Evolutionary conservation across 2,329 filamentous ascomycete species (phyloP), one percentile per base, ranked within the genome.

Genomic region (Phialemonium atrogriseum): DNA sequence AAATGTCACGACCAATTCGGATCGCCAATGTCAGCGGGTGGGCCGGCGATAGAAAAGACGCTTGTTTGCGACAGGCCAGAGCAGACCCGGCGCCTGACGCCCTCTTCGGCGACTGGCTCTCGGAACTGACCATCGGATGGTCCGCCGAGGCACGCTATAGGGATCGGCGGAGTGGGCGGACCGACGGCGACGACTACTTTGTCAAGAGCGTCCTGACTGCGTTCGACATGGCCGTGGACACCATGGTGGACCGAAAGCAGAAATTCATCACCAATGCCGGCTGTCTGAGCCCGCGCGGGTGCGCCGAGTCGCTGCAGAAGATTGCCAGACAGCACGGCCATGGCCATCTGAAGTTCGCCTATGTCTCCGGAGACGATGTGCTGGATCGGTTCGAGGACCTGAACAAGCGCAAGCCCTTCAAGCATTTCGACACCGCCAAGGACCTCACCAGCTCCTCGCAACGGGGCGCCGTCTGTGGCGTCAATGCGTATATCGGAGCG

Each of bases 401-500:
- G 16, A 17, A 39, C 19, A n/a, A 26, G 20, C 41, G 39, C 29
- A 26, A 21, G 27, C 29, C 20, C 24, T 30, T 42, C 24, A 40
- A 33, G 38, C 25, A 32, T 24, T 33, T 32, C 29, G 28, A 37
- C 38, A 19, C 33, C 2, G 17, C 39, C 15, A 13, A 28, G 17
- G 41, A 43, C 24, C n/a, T n/a, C n/a, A n/a, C n/a, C n/a, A n/a
- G n/a, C n/a, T n/a, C n/a, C n/a, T 43, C 34, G 36, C 36, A 36
- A 4, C 28, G 30, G 16, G 36, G 39, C 8, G 31, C 33, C 10
- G 25, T 43, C 12, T 35, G 32, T n/a, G n/a, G n/a, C 23, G 40
- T 37, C 7, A 37, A 44, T 34, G n/a, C n/a, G n/a, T 70, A 70
- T 38, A 54, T 67, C 2, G 65, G 65, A 5, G 60, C 60, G 2